Evolutionary conservation across 2,329 filamentous ascomycete genomes (phyloP).

Genomic region (Colletotrichum musicola): DNA sequence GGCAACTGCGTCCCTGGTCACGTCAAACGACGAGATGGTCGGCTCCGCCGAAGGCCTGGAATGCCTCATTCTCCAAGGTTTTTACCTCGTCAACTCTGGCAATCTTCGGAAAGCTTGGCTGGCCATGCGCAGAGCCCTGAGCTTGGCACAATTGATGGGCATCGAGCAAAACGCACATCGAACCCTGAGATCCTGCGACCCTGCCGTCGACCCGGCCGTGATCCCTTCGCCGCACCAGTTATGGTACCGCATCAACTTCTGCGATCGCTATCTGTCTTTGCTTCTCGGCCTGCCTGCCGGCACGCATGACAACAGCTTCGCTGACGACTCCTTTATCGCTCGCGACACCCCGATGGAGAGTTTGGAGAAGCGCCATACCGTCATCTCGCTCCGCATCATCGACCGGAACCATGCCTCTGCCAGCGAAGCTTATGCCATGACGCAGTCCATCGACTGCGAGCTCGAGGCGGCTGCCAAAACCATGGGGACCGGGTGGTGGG

Average conservation of each 20-base stretch:
- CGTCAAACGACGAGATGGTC: constrained; percentile 64
- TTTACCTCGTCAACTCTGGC: constrained; percentile 65
- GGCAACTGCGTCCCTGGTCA: constrained; percentile 55
- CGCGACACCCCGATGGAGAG: constrained; percentile 54
- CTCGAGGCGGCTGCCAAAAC: constrained; percentile 56
- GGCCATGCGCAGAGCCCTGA: constrained; percentile 61
- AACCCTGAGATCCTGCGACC: constrained; percentile 55
- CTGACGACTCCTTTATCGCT: constrained; percentile 44
- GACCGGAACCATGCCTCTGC: constrained; percentile 57
- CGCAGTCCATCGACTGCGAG: constrained; percentile 60
- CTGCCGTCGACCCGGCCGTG: constrained; percentile 47
- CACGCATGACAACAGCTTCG: constrained; percentile 55
- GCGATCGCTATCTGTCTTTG: constrained; percentile 64
- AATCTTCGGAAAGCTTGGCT: constrained; percentile 69
- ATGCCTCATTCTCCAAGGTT: constrained; percentile 60
- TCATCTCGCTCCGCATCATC: constrained; percentile 59
- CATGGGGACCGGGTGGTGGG: constrained; percentile 64
- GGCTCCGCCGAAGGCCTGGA: constrained; percentile 66
- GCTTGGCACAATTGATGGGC: constrained; percentile 64
- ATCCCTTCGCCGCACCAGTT: constrained; percentile 43
- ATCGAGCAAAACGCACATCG: constrained; percentile 52
- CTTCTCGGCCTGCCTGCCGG: constrained; percentile 63
- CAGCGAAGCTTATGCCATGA: constrained; percentile 54
- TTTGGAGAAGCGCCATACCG: constrained; percentile 59
- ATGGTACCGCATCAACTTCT: constrained; percentile 64